phyloP scores from a whole-genome alignment of 352 stramenopile genomes.

The Phytophthora pinifolia region DNA sequence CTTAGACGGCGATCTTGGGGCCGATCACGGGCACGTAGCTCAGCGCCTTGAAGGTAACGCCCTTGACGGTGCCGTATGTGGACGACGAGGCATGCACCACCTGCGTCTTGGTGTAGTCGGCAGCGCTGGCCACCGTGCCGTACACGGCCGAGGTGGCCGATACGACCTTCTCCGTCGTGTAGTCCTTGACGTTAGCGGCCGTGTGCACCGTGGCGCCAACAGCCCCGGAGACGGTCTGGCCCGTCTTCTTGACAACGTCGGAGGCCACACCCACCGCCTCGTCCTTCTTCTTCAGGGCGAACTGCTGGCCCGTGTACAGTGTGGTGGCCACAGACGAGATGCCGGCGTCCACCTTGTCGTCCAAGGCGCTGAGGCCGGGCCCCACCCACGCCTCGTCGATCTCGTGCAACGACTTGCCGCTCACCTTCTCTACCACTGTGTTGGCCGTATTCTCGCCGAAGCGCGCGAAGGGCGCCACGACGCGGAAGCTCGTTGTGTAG shows the following conservation, averaged over 20 bases:
- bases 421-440: conserved; percentile 54
- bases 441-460: conserved; percentile 62
- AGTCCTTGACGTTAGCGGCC: conserved; percentile 60
- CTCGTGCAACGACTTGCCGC: conserved; percentile 56
- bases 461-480: conserved; percentile 50
- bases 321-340: conserved; percentile 53
- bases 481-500: conserved; percentile 71
- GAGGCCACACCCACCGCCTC: conserved; percentile 41
- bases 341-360: conserved; percentile 65
- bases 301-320: conserved; percentile 63
- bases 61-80: conserved; percentile 55
- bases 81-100: conserved; percentile 71
- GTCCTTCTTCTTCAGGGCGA: conserved; percentile 72
- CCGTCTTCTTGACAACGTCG: conserved; percentile 43
- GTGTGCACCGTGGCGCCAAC: conserved; percentile 44
- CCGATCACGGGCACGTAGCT: conserved; percentile 67
- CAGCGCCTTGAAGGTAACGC: conserved; percentile 48
- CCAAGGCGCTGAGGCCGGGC: conserved; percentile 51
- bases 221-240: conserved; percentile 39
- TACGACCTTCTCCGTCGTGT: conserved; percentile 48
- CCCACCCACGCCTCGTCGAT: conserved; percentile 55
- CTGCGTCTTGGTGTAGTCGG: conserved; percentile 66
- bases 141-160: conserved; percentile 39
- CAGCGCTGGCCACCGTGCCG: conserved; percentile 46
- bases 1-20: conserved; percentile 44